Evolutionary conservation across 441 rosid species (phyloP).

Genomic region (Sinapis alba): DNA sequence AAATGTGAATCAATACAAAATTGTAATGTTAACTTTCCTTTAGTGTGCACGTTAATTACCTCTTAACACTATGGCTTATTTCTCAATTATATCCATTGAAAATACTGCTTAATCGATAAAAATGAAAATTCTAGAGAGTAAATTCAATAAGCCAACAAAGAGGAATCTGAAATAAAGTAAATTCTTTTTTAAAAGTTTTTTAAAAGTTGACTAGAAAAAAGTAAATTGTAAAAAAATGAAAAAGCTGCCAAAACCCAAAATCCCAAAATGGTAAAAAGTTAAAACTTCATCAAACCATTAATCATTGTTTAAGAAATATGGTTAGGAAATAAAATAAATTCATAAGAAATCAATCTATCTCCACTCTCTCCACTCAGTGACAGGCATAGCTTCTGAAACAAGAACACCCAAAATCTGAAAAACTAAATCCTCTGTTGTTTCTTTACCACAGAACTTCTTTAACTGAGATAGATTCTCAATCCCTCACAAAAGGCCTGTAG

Average conservation of each 20-base stretch:
- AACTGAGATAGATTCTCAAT: background rate
- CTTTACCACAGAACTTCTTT: background rate
- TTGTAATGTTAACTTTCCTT: conserved; percentile 18
- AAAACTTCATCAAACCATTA: conserved; percentile 22
- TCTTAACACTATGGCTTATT: background rate
- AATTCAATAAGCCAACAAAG: background rate
- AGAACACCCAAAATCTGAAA: background rate
- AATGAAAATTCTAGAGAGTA: background rate
- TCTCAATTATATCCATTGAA: background rate
- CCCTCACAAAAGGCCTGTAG: background rate
- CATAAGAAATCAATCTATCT: background rate
- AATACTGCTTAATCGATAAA: background rate
- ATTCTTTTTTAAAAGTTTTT: background rate
- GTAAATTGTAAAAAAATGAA: background rate
- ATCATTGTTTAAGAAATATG: conserved; percentile 13
- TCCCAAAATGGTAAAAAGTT: conserved; percentile 31
- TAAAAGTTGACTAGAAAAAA: conserved; percentile 19
- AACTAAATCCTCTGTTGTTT: conserved; percentile 5
- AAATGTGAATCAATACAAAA: conserved; percentile 7
- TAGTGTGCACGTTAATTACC: conserved; percentile 16
- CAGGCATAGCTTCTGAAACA: conserved; percentile 27
- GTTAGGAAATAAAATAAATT: conserved; percentile 2
- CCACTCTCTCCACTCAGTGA: conserved; percentile 4
- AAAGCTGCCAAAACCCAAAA: conserved; percentile 26
- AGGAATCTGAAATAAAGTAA: background rate